Percentiles rank a stretch among this genome's conserved stretches.
phyloP scores from a whole-genome alignment of 1,284 basidiomycete genomes.

The Mixia osmundae region DNA sequence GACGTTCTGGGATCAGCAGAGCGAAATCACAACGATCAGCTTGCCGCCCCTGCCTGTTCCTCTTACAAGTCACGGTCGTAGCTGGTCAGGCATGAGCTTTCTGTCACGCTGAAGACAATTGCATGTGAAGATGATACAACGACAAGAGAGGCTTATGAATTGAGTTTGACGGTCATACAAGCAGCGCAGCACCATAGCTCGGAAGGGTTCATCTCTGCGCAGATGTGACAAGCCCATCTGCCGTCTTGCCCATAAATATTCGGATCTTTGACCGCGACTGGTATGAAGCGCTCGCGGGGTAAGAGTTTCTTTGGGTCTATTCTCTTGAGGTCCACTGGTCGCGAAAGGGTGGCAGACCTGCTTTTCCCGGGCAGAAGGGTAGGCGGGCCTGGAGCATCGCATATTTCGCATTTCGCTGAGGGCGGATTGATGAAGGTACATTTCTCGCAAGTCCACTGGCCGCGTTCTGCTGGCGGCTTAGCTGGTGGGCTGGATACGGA shows the following conservation, averaged over 20 bases:
- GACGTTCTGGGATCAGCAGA: too few relatives aligned
- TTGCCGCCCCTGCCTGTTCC: too few relatives aligned
- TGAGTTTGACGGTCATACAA: conserved; percentile 6
- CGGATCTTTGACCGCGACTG: too few relatives aligned
- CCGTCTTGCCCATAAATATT: too few relatives aligned
- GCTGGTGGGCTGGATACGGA: conserved; percentile 4
- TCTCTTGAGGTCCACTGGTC: not conserved
- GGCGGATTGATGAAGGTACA: conserved; percentile 47
- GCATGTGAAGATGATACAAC: too few relatives aligned
- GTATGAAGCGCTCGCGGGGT: not conserved
- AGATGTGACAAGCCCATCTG: not conserved
- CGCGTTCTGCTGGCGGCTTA: conserved; percentile 4
- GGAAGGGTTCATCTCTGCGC: not conserved
- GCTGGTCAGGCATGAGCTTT: too few relatives aligned
- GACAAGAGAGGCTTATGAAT: not conserved
- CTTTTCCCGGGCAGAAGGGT: not conserved
- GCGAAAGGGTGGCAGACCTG: too few relatives aligned
- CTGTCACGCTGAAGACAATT: too few relatives aligned
- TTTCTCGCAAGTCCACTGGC: conserved; percentile 40
- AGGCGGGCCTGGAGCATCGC: conserved; percentile 30
- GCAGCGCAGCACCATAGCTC: conserved; percentile 8
- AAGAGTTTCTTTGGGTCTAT: not conserved
- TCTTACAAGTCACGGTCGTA: too few relatives aligned
- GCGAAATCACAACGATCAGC: too few relatives aligned
- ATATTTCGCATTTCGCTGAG: conserved; percentile 38